Percentiles rank a stretch among this genome's conserved stretches.
phyloP scores from a whole-genome alignment of 1,284 basidiomycete species.

The Omphalotus olearius region DNA sequence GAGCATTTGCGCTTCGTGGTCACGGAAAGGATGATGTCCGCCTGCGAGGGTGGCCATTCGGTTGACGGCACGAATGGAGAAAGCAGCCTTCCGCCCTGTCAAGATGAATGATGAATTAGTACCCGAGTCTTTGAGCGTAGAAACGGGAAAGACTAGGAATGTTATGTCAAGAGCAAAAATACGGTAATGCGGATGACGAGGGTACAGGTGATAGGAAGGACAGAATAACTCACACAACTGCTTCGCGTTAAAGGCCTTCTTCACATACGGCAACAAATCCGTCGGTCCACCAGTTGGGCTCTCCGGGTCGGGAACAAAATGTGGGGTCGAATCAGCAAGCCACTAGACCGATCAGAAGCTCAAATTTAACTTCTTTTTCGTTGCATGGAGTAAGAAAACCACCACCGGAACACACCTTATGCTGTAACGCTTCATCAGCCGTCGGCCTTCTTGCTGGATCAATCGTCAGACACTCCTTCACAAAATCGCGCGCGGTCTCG shows the following conservation, averaged over 20 bases:
- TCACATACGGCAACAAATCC: constrained; percentile 84
- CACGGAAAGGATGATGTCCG: constrained; percentile 21
- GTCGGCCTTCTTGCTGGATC: constrained; percentile 79
- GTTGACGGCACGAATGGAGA: constrained; percentile 82
- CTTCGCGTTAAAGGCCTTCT: constrained; percentile 85
- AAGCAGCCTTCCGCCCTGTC: constrained; percentile 81
- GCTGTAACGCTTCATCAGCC: constrained; percentile 64
- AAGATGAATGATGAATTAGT: constrained; percentile 9
- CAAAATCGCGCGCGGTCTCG: constrained; percentile 78
- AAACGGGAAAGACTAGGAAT: no score
- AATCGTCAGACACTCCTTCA: constrained; percentile 76
- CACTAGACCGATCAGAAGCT: constrained; percentile 38
- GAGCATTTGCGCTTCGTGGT: constrained; percentile 47
- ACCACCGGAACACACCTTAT: constrained; percentile 51
- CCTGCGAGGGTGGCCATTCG: constrained; percentile 61
- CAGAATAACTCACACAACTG: constrained; percentile 63
- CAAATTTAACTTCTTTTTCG: neutral
- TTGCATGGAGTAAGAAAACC: neutral
- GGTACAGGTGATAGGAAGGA: no score
- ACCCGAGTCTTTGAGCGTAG: constrained; percentile 7
- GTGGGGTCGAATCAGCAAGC: constrained; percentile 64
- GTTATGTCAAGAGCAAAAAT: no score
- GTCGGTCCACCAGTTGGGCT: constrained; percentile 60
- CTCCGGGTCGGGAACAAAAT: constrained; percentile 66
- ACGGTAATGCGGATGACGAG: no score